A percentile compares a stretch with the other conserved stretches of the same genome.
Conservation (phyloP, 2,329 filamentous ascomycete species). For the Ustulina deusta region DNA sequence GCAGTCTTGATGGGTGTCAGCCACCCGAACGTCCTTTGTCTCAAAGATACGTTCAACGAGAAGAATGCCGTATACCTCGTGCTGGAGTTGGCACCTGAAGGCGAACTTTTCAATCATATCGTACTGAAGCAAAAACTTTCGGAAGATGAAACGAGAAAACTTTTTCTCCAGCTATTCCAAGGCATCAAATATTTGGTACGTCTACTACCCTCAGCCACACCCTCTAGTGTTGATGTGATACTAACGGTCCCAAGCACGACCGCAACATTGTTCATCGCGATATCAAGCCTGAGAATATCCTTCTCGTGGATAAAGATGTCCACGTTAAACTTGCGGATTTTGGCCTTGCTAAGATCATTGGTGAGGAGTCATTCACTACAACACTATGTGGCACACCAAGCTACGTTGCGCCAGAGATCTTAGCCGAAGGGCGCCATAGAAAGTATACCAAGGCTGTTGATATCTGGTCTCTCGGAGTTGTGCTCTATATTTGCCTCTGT, state of each 20-base stretch:
- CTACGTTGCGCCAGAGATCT: constrained; percentile 95
- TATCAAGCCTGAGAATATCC: constrained; percentile 97
- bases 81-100: constrained; percentile 88
- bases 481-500: constrained; percentile 96
- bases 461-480: constrained; percentile 96
- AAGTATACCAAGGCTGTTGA: constrained; percentile 96
- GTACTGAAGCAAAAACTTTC: constrained; percentile 89
- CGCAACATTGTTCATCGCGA: constrained; percentile 97
- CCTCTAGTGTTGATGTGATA: constrained; percentile 18
- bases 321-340: constrained; percentile 96
- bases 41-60: constrained; percentile 97
- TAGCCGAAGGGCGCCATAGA: constrained; percentile 82
- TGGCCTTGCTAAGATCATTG: constrained; percentile 97
- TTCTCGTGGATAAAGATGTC: constrained; percentile 85
- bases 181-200: constrained; percentile 94
- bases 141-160: constrained; percentile 84
- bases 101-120: constrained; percentile 96
- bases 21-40: constrained; percentile 89
- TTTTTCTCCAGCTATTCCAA: constrained; percentile 92
- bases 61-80: constrained; percentile 90
- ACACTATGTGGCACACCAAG: constrained; percentile 97
- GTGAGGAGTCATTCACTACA: constrained; percentile 97
- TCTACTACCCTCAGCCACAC: constrained; percentile 47
- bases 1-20: constrained; percentile 97
- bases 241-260: constrained; percentile 75